A percentile compares a stretch with the other conserved stretches of the same genome.
These are phyloP conservation scores for Mortierella sp. DNA, from an alignment of 371 early-diverging fungal species.

Conservation along the genomic window DNA sequence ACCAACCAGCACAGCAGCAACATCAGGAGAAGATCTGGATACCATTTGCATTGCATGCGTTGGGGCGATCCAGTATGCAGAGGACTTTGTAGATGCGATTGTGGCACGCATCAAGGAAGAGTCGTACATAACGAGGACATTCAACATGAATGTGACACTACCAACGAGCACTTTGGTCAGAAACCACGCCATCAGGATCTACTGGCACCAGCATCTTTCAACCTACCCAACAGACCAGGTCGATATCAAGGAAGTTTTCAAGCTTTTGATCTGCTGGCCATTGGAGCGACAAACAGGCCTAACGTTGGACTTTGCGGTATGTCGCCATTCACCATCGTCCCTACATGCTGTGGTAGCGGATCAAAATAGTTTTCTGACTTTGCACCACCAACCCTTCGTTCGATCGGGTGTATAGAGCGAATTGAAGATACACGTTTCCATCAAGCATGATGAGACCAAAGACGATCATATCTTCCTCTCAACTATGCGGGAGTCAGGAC, in stretches of 20 bases:
- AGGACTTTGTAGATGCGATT: conserved; percentile 51
- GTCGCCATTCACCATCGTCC: too few relatives aligned
- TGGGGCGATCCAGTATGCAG: conserved; percentile 59
- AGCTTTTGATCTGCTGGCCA: conserved; percentile 54
- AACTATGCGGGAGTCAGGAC: conserved; percentile 63
- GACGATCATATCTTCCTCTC: conserved; percentile 75
- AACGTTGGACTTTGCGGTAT: conserved; percentile 43
- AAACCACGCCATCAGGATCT: conserved; percentile 59
- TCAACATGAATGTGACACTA: conserved; percentile 61
- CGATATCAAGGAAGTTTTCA: conserved; percentile 65
- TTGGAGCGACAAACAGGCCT: conserved; percentile 47
- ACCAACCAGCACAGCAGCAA: neutral
- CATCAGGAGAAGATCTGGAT: neutral
- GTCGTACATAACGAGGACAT: conserved; percentile 53
- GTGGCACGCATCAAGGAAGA: conserved; percentile 48
- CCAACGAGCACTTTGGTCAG: conserved; percentile 64
- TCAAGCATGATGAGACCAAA: conserved; percentile 67
- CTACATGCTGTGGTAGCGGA: too few relatives aligned
- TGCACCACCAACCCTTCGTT: neutral
- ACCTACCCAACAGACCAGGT: conserved; percentile 15
- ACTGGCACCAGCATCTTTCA: conserved; percentile 34
- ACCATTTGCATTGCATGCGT: conserved; percentile 59
- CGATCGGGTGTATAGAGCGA: conserved; percentile 54
- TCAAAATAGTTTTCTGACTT: neutral
- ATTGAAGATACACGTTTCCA: conserved; percentile 67